Evolutionary conservation across 2,329 filamentous ascomycete genomes (phyloP).

Genomic region (Trichoderma breve): DNA sequence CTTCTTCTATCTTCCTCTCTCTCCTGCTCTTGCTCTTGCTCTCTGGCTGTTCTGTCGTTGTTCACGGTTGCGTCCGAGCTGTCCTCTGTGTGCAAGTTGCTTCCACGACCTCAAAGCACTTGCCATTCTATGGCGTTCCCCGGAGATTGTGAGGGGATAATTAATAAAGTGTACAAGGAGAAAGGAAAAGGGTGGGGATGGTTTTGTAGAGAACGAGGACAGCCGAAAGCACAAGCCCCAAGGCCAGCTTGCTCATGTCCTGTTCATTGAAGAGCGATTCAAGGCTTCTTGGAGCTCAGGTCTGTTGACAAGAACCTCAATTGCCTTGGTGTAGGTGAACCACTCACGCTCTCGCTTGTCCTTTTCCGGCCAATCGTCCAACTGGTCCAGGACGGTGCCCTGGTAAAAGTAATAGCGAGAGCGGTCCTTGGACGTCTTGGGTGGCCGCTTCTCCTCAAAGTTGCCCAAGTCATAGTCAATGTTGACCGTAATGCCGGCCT

Average conservation of each 20-base stretch:
- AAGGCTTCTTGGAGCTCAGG: conserved; percentile 89
- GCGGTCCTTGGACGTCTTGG: conserved; percentile 65
- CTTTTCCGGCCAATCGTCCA: conserved; percentile 87
- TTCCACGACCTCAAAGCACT: background rate
- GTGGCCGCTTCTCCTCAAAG: conserved; percentile 79
- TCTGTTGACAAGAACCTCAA: conserved; percentile 69
- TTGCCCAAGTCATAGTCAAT: conserved; percentile 83
- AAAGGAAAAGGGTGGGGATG: background rate
- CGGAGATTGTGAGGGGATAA: background rate
- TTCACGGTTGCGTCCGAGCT: background rate
- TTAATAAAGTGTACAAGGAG: conserved; percentile 13
- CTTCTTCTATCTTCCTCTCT: background rate
- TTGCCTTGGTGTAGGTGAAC: conserved; percentile 84
- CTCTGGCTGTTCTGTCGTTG: background rate
- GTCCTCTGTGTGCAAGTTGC: background rate
- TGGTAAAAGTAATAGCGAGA: conserved; percentile 79
- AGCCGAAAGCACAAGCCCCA: background rate
- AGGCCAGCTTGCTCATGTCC: conserved; percentile 9
- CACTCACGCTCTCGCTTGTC: conserved; percentile 88
- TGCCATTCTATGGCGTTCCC: background rate
- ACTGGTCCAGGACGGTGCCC: conserved; percentile 81
- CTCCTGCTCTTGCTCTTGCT: background rate
- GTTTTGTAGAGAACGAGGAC: background rate
- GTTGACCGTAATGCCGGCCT: conserved; percentile 85
- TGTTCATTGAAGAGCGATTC: conserved; percentile 71